Conservation (phyloP, 306 rosid genomes). For the Medicago truncatula region DNA sequence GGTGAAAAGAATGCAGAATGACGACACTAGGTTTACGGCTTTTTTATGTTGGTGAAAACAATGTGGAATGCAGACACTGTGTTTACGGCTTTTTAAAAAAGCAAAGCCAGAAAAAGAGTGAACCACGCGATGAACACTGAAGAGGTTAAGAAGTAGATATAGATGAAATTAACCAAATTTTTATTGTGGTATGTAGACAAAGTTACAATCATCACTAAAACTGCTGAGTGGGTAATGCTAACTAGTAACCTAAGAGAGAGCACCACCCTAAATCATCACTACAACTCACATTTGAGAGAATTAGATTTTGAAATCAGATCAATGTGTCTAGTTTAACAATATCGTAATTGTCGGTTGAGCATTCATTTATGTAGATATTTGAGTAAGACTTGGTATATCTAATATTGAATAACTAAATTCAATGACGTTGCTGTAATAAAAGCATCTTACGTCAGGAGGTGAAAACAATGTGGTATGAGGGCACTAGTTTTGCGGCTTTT, state of each 20-base stretch:
- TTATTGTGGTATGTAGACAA: no score
- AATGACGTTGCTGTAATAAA: not conserved
- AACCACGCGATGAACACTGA: not conserved
- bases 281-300: no score
- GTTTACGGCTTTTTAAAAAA: not conserved
- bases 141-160: not conserved
- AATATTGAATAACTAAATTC: not conserved
- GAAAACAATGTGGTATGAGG: not conserved
- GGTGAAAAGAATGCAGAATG: not conserved
- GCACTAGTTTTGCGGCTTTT: not conserved
- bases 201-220: no score
- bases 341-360: not conserved
- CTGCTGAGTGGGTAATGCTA: no score
- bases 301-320: no score
- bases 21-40: not conserved
- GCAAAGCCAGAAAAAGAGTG: not conserved
- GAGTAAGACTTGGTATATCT: not conserved
- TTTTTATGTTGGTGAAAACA: not conserved
- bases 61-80: not conserved
- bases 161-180: not conserved
- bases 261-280: no score
- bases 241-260: no score
- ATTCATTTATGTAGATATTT: not conserved
- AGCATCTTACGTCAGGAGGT: not conserved
- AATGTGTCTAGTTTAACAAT: no score